Evolutionary conservation across 257 asterid genomes (phyloP), one percentile per base, ranked within the genome.

Genomic region (Solanum piurae): DNA sequence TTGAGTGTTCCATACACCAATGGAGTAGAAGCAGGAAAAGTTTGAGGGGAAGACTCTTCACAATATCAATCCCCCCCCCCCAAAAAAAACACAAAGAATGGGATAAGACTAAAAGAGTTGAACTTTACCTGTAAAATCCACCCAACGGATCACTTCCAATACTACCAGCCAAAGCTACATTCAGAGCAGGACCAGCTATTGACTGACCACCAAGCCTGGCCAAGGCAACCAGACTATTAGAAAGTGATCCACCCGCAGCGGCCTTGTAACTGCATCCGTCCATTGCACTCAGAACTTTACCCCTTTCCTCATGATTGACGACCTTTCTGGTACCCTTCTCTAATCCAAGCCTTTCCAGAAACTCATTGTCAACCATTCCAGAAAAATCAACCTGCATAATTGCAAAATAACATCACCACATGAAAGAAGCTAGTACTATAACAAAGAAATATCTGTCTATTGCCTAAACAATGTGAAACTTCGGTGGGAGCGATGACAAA

Each of bases 221-320:
- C 94, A 97, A 91, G 88, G 99, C 99, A 49, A 96, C 99, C 85
- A 97, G 91, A 69, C 94, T 95, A 89, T 97, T 97, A 72, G 99
- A 97, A 86, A 97, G 99, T 83, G 99, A 96, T 37, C 99, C 99
- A 86, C 99, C 99, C 38, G 99, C 99, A 49, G 99, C 99, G 83
- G 99, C 99, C 92, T 95, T 97, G 86, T 95, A 97, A 94, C 93
- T 95, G 92, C 99, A 94, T 86, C 99, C 99, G 42, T 97, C 99
- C 99, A 97, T 97, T 55, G 99, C 99, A 66, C 93, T 92, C 86
- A 97, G 92, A 88, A 96, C 95, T 88, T 94, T 91, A 86, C 98
- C 99, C 89, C 99, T 90, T 90, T 97, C 99, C 91, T 97, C 98
- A 91, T 97, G 99, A 91, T 95, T 92, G 83, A 96, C 96, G 76